Conservation (phyloP, 805 yeast species). For the Candida silvicultrix region DNA sequence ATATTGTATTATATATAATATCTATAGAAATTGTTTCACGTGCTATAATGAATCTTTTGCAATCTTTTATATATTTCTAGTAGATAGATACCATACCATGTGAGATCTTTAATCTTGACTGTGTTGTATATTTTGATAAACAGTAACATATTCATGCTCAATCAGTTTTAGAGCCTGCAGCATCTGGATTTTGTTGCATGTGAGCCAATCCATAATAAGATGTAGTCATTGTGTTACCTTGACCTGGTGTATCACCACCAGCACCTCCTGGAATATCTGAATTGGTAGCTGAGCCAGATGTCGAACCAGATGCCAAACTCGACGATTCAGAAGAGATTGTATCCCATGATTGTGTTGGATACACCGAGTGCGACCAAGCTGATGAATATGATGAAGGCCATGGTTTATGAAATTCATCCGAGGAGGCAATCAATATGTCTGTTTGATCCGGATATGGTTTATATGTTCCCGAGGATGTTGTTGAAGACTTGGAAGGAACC, state of each 20-base stretch:
- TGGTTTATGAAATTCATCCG: neutral
- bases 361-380: neutral
- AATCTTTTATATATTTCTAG: too few relatives aligned
- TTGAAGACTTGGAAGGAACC: slow-evolving; percentile 35
- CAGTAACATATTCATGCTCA: neutral
- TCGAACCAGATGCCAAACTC: neutral
- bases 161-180: neutral
- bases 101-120: too few relatives aligned
- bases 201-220: neutral
- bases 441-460: neutral
- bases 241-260: neutral
- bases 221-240: neutral
- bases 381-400: neutral
- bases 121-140: neutral
- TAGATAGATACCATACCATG: too few relatives aligned
- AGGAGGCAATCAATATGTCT: neutral
- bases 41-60: neutral
- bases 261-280: neutral
- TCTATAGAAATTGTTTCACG: neutral
- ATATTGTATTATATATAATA: neutral
- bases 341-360: neutral
- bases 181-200: neutral
- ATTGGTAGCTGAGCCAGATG: neutral
- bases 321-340: neutral
- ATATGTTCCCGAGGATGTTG: neutral